Evolutionary conservation across 2,329 filamentous ascomycete genomes (phyloP).

Genomic region (Ampelomyces quisqualis): DNA sequence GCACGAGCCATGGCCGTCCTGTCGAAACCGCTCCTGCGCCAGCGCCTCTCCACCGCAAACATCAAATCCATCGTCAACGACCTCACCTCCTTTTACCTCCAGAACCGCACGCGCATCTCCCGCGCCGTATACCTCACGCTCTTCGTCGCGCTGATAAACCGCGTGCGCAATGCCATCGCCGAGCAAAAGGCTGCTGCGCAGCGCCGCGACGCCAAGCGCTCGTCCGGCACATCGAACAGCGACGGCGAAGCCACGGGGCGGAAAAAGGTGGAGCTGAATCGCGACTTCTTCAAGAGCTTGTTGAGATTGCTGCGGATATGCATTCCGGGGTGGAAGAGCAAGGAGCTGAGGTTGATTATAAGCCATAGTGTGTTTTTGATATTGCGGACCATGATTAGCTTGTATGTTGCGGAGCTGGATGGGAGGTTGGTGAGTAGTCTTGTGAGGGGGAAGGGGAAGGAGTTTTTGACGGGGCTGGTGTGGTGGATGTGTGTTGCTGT

Average conservation of each 20-base stretch:
- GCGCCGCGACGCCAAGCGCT: conserved; percentile 59
- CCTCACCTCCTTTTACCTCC: conserved; percentile 42
- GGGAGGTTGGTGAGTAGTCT: conserved; percentile 88
- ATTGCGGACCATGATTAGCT: conserved; percentile 82
- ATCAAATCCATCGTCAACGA: conserved; percentile 42
- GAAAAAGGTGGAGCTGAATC: conserved; percentile 88
- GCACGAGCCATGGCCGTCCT: conserved; percentile 43
- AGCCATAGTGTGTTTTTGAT: conserved; percentile 95
- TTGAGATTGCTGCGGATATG: conserved; percentile 80
- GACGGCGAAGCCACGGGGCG: conserved; percentile 48
- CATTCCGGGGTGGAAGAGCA: conserved; percentile 84
- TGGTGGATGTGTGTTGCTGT: conserved; percentile 99
- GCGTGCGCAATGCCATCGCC: conserved; percentile 85
- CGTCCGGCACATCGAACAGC: conserved; percentile 41
- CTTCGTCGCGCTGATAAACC: conserved; percentile 59
- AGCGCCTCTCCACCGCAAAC: conserved; percentile 34
- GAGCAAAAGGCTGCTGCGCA: conserved; percentile 85
- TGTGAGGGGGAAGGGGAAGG: conserved; percentile 85
- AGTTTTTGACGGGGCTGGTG: conserved; percentile 82
- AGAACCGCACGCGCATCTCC: conserved; percentile 46
- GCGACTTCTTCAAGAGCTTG: conserved; percentile 79
- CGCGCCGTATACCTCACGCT: conserved; percentile 45
- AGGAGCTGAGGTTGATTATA: conserved; percentile 80
- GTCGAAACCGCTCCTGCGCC: conserved; percentile 42
- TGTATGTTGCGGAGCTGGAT: conserved; percentile 96